Evolutionary conservation across 495 filamentous ascomycete species (phyloP).

Genomic region (Cercophora sp.): DNA sequence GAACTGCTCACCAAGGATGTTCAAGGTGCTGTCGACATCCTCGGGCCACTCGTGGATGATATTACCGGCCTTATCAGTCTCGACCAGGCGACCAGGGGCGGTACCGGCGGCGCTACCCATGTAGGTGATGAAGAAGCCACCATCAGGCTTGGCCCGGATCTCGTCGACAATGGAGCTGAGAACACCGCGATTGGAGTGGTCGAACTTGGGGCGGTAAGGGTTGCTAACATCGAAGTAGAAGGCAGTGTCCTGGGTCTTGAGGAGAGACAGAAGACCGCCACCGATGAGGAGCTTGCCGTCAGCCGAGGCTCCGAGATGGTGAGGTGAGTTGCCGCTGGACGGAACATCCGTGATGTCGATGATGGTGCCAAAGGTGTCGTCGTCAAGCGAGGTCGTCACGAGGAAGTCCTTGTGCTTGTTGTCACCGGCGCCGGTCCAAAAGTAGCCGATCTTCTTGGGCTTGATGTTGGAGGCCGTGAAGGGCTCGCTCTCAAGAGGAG

Average conservation of each 20-base stretch:
- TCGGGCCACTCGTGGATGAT: conserved; percentile 61
- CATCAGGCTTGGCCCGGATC: conserved; percentile 61
- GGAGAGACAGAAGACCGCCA: conserved; percentile 56
- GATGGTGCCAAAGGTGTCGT: conserved; percentile 59
- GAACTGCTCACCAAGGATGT: conserved; percentile 57
- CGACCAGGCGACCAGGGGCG: conserved; percentile 55
- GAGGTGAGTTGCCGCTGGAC: conserved; percentile 57
- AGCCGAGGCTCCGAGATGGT: conserved; percentile 53
- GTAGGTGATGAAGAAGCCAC: conserved; percentile 61
- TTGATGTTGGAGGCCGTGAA: conserved; percentile 52
- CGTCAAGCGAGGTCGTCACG: conserved; percentile 56
- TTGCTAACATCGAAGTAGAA: conserved; percentile 60
- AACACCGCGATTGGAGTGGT: conserved; percentile 54
- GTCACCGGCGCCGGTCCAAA: conserved; percentile 59
- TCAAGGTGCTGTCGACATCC: conserved; percentile 45
- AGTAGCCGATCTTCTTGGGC: conserved; percentile 65
- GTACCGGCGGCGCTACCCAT: conserved; percentile 48
- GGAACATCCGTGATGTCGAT: conserved; percentile 58
- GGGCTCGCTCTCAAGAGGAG: conserved; percentile 51
- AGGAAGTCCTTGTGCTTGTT: conserved; percentile 60
- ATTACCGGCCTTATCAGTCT: conserved; percentile 53
- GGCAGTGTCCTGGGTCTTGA: conserved; percentile 61
- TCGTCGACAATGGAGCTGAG: conserved; percentile 59
- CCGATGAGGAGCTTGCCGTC: conserved; percentile 60
- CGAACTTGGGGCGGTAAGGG: conserved; percentile 55